Conservation (phyloP, 2,329 filamentous ascomycete genomes). For the Penicillium paneum region DNA sequence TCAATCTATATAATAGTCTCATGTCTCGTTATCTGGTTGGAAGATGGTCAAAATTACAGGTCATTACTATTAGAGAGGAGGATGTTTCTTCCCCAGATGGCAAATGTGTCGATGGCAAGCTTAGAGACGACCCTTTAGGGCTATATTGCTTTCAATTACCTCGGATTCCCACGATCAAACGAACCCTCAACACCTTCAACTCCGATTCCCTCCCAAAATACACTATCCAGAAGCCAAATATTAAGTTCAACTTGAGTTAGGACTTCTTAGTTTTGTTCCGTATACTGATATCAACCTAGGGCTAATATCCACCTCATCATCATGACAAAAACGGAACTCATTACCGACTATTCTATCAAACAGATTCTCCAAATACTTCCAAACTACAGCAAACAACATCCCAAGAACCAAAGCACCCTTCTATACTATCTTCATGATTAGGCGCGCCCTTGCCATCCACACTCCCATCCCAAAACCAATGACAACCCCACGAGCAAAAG, state of each 20-base stretch:
- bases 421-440: not conserved
- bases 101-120: not conserved
- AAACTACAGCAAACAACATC: not conserved
- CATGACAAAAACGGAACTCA: conserved; percentile 12
- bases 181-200: too few relatives aligned
- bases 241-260: not conserved
- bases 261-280: conserved; percentile 58
- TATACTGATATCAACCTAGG: conserved; percentile 36
- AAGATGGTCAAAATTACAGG: not conserved
- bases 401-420: not conserved
- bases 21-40: not conserved
- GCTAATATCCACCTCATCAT: conserved; percentile 12
- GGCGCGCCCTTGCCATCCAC: not conserved
- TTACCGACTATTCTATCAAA: not conserved
- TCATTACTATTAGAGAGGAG: not conserved
- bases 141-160: conserved; percentile 52
- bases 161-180: conserved; percentile 52
- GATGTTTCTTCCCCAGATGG: not conserved
- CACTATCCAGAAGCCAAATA: too few relatives aligned
- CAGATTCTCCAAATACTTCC: not conserved
- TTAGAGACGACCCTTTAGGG: conserved; percentile 43
- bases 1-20: not conserved
- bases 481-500: not conserved
- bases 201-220: too few relatives aligned
- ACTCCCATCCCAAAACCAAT: not conserved